These are phyloP conservation scores for Colletotrichum sp. DNA, from an alignment of 2,329 filamentous ascomycete genomes.

Conservation along the genomic window DNA sequence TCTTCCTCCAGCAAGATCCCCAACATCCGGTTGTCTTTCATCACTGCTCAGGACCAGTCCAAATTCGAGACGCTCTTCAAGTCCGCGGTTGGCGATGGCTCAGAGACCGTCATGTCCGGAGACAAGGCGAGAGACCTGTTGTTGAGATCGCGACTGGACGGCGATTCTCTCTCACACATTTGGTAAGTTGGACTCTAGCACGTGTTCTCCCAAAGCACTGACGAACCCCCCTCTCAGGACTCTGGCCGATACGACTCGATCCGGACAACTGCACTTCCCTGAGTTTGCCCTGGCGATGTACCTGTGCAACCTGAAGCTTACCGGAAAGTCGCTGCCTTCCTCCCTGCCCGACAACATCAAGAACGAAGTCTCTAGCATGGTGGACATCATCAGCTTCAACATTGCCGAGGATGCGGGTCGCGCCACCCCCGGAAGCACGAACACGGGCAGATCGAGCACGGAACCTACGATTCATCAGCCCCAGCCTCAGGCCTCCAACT, in stretches of 20 bases:
- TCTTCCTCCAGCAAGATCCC: constrained; percentile 76
- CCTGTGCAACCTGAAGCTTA: constrained; percentile 91
- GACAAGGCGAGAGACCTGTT: constrained; percentile 92
- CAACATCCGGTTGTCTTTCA: constrained; percentile 93
- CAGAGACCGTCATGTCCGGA: constrained; percentile 81
- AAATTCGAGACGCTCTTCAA: constrained; percentile 99
- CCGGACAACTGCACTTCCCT: constrained; percentile 93
- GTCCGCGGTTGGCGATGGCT: constrained; percentile 84
- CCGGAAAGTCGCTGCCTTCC: constrained; percentile 80
- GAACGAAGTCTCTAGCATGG: constrained; percentile 99
- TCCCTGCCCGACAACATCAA: constrained; percentile 82
- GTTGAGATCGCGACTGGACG: constrained; percentile 85
- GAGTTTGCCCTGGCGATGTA: constrained; percentile 99
- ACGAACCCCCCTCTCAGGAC: constrained; percentile 62
- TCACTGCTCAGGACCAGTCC: constrained; percentile 91
- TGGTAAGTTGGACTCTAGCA: constrained; percentile 64
- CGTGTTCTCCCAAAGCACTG: constrained; percentile 57
- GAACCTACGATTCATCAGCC: constrained; percentile 69
- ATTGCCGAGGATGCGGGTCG: constrained; percentile 74
- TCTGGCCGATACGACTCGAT: constrained; percentile 92
- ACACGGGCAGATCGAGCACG: constrained; percentile 58
- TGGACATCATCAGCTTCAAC: constrained; percentile 97
- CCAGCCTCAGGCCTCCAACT: constrained; percentile 76
- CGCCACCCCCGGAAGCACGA: constrained; percentile 63
- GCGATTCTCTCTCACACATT: constrained; percentile 88